Evolutionary conservation across 441 rosid species (phyloP).

Genomic region (Omphalea diandra): DNA sequence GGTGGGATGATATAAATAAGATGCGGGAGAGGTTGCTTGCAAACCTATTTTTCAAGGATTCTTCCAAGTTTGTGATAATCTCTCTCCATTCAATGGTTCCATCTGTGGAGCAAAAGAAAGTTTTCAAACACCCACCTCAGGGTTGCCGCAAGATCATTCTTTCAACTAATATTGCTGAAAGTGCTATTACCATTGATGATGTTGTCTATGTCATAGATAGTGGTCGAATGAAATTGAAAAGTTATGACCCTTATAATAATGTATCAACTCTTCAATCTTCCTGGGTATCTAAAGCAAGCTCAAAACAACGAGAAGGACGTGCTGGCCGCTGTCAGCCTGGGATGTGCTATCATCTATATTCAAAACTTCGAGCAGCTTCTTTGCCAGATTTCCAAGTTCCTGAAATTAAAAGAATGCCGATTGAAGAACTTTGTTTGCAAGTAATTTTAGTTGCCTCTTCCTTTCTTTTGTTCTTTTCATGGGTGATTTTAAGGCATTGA

Average conservation of each 20-base stretch:
- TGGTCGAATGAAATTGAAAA: conserved; percentile 97
- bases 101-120: conserved; percentile 77
- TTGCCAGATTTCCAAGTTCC: conserved; percentile 87
- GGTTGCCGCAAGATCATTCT: conserved; percentile 94
- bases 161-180: conserved; percentile 95
- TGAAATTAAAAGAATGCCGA: conserved; percentile 90
- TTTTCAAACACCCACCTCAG: conserved; percentile 64
- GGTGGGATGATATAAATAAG: conserved; percentile 92
- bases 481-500: too few relatives aligned
- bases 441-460: too few relatives aligned
- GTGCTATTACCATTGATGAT: conserved; percentile 93
- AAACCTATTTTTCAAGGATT: conserved; percentile 53
- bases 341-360: conserved; percentile 88
- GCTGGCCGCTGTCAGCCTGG: conserved; percentile 99
- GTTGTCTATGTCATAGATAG: conserved; percentile 97
- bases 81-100: conserved; percentile 97
- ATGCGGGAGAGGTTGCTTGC: conserved; percentile 57
- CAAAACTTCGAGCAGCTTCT: conserved; percentile 76
- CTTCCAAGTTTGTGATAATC: conserved; percentile 61
- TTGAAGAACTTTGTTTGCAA: conserved; percentile 97
- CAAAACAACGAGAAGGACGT: conserved; percentile 95
- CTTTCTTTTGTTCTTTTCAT: too few relatives aligned
- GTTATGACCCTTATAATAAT: conserved; percentile 89
- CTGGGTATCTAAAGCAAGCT: conserved; percentile 97
- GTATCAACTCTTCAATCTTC: conserved; percentile 94